Conservation (phyloP, 768 basidiomycete species). For the Zangia roseola region DNA sequence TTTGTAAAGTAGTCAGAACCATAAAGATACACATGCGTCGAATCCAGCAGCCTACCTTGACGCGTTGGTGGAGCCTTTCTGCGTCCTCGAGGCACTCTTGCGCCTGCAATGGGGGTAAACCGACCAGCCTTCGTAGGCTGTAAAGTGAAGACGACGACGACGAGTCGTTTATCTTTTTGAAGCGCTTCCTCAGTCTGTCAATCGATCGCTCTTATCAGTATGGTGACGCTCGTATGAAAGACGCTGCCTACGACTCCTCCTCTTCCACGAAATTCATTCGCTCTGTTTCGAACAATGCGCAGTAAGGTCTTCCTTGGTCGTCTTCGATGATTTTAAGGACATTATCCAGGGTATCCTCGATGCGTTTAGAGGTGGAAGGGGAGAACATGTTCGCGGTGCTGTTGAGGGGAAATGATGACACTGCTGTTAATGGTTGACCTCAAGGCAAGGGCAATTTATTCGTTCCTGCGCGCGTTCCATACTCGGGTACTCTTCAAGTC, state of each 20-base stretch:
- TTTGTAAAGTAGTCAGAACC: neutral
- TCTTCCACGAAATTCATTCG: too few relatives aligned
- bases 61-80: neutral
- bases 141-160: neutral
- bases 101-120: constrained; percentile 7
- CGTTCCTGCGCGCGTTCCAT: neutral
- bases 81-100: constrained; percentile 3
- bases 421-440: neutral
- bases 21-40: neutral
- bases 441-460: constrained; percentile 9
- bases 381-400: constrained; percentile 3
- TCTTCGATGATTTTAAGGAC: too few relatives aligned
- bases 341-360: too few relatives aligned
- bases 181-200: constrained; percentile 6
- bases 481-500: neutral
- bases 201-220: neutral
- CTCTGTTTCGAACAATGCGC: too few relatives aligned
- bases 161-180: neutral
- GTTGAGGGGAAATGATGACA: neutral
- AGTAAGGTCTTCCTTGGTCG: too few relatives aligned
- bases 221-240: neutral
- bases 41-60: constrained; percentile 1
- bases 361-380: neutral
- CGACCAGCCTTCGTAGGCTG: neutral
- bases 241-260: too few relatives aligned